Evolutionary conservation across 176 grass and related monocot genomes (phyloP).

Genomic region (Oryza nivara): DNA sequence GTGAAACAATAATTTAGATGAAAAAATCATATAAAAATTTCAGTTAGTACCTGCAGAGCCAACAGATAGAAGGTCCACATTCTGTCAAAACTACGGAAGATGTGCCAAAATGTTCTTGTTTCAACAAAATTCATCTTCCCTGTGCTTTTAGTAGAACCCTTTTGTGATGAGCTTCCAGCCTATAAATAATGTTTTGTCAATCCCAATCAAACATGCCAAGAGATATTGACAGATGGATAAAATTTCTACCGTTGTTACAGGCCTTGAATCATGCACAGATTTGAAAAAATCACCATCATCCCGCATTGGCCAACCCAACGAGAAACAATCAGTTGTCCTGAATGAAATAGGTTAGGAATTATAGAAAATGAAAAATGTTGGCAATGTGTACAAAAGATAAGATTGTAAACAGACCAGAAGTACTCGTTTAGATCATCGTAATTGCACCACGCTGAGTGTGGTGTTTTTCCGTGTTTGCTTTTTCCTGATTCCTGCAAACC

Average conservation of each 20-base stretch:
- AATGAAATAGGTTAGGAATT: conserved; percentile 39
- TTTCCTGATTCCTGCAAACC: conserved; percentile 84
- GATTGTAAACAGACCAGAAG: conserved; percentile 70
- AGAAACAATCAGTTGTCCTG: conserved; percentile 94
- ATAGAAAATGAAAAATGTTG: conserved; percentile 24
- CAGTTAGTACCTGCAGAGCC: conserved; percentile 73
- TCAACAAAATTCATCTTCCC: conserved; percentile 97
- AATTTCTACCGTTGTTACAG: conserved; percentile 54
- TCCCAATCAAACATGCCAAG: conserved; percentile 30
- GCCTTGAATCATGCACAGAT: conserved; percentile 63
- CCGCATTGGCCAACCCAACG: conserved; percentile 95
- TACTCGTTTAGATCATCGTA: conserved; percentile 97
- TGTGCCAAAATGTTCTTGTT: conserved; percentile 96
- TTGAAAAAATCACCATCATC: conserved; percentile 96
- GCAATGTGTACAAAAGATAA: conserved; percentile 24
- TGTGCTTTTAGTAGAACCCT: conserved; percentile 65
- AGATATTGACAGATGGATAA: conserved; percentile 34
- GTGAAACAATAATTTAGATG: conserved; percentile 19
- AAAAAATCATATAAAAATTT: background rate
- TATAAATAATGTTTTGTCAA: conserved; percentile 51
- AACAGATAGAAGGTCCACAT: conserved; percentile 98
- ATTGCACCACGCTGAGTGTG: conserved; percentile 96
- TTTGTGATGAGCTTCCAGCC: conserved; percentile 52
- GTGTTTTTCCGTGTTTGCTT: conserved; percentile 87
- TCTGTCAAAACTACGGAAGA: conserved; percentile 95